phyloP scores from a whole-genome alignment of 371 early-diverging fungal species.

The Dichotomocladium elegans region DNA sequence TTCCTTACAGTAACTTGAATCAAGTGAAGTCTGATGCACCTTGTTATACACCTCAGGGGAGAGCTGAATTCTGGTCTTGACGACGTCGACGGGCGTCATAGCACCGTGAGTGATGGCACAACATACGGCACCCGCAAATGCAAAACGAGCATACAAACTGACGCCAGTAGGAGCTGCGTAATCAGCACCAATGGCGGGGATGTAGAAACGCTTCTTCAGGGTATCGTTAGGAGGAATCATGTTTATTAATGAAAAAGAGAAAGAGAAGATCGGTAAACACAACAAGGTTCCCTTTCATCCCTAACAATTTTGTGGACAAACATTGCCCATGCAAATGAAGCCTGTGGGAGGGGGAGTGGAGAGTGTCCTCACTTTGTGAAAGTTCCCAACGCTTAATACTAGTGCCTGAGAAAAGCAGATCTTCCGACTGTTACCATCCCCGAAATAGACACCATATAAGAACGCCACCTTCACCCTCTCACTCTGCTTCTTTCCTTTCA shows the following conservation, averaged over 20 bases:
- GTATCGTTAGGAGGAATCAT: slow-evolving; percentile 45
- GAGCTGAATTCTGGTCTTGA: slow-evolving; percentile 68
- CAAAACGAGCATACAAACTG: slow-evolving; percentile 66
- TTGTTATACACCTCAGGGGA: slow-evolving; percentile 62
- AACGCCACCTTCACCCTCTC: slow-evolving; percentile 1
- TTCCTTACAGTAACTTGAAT: no score
- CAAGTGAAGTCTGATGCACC: no score
- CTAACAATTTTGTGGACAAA: no score
- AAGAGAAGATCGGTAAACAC: neutral
- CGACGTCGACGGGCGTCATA: slow-evolving; percentile 57
- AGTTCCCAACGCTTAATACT: no score
- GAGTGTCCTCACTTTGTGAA: no score
- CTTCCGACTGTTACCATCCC: slow-evolving; percentile 1
- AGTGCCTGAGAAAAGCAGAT: no score
- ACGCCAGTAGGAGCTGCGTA: slow-evolving; percentile 56
- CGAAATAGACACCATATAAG: neutral
- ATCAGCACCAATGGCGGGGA: slow-evolving; percentile 43
- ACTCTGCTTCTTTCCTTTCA: slow-evolving; percentile 1
- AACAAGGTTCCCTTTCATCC: no score
- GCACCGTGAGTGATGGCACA: slow-evolving; percentile 31
- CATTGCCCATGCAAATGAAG: no score
- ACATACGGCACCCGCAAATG: slow-evolving; percentile 71
- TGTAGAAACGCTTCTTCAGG: slow-evolving; percentile 42
- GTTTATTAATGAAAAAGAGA: neutral
- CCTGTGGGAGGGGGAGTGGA: no score